A percentile compares a stretch with the other conserved stretches of the same genome.
Evolutionary conservation across 129 eudicot species (phyloP).

Genomic region (Silybum marianum): DNA sequence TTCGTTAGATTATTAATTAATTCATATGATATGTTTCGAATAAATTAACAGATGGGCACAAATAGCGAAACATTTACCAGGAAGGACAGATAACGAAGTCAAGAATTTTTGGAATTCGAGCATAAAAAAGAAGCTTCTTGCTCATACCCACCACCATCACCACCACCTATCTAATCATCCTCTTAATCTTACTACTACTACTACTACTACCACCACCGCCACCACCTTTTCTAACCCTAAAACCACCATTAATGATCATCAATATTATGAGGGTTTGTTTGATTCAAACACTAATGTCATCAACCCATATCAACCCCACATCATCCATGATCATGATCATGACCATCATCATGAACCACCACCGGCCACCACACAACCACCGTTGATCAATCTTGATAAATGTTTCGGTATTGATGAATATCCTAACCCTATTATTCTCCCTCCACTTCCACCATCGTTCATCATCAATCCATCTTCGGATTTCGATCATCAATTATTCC

Average conservation of each 20-base stretch:
- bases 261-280: slow-evolving; percentile 33
- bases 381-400: slow-evolving; percentile 27
- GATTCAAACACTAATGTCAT: slow-evolving; percentile 28
- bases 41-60: slow-evolving; percentile 58
- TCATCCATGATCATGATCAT: slow-evolving; percentile 20
- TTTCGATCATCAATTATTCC: slow-evolving; percentile 22
- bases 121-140: slow-evolving; percentile 69
- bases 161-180: slow-evolving; percentile 31
- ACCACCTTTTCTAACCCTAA: slow-evolving; percentile 30
- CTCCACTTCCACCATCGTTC: slow-evolving; percentile 42
- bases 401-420: slow-evolving; percentile 17
- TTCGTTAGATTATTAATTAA: slow-evolving; percentile 2
- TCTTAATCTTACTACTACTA: neutral
- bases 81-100: slow-evolving; percentile 74
- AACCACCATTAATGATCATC: slow-evolving; percentile 29
- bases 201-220: neutral
- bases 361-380: neutral
- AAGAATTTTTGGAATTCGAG: slow-evolving; percentile 83
- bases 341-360: slow-evolving; percentile 14
- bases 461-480: slow-evolving; percentile 23
- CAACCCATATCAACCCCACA: slow-evolving; percentile 32
- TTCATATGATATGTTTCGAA: neutral
- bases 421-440: slow-evolving; percentile 24
- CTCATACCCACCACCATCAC: slow-evolving; percentile 33
- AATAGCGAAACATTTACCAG: slow-evolving; percentile 72